Evolutionary conservation across 192 early-diverging fungal genomes (phyloP), one percentile per base, ranked within the genome.

Genomic region (Linnemannia zychae): DNA sequence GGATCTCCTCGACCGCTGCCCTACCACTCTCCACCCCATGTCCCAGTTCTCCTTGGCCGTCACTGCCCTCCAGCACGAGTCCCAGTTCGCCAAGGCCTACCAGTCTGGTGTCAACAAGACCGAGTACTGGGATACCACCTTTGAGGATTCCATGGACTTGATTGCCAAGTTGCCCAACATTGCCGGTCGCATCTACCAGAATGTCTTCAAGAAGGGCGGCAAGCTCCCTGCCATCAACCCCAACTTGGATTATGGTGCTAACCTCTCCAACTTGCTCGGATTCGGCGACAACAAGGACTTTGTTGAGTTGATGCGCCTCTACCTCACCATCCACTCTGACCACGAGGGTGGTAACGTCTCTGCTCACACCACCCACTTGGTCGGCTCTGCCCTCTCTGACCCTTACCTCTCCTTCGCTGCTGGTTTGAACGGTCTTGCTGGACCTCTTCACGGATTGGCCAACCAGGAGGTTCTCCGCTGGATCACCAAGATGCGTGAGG

Each of bases 291-390:
- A 93, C 90, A 91, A 93, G 88, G 91, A 94, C 73, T 99, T 99
- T 90, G 91, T 97, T 67, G 98, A 99, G 87, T 95, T 99, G 85
- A 97, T 99, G 95, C 96, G 98, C 77, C 91, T 99, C 82, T 99
- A 99, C 94, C 91, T 99, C 86, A 97, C 96, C 88, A 99, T 99
- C 90, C 98, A 99, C 95, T 98, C 97, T 79, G 98, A 99, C 91
- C 98, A 99, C 94, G 98, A 99, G 92, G 98, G 98, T 88, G 98
- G 98, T 87, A 99, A 99, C 89, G 98, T 98, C 90, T 97, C 96
- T 80, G 98, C 98, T 71, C 98, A 99, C 92, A 96, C 98, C 87
- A 96, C 95, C 20, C 74, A 86, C 65, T 86, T 99, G 88, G 98
- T 99, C 73, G 98, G 97, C 80, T 96, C 95, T 77, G 96, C 98